phyloP scores from a whole-genome alignment of 225 moss, liverwort and hornwort genomes.

The Polytrichum commune region DNA sequence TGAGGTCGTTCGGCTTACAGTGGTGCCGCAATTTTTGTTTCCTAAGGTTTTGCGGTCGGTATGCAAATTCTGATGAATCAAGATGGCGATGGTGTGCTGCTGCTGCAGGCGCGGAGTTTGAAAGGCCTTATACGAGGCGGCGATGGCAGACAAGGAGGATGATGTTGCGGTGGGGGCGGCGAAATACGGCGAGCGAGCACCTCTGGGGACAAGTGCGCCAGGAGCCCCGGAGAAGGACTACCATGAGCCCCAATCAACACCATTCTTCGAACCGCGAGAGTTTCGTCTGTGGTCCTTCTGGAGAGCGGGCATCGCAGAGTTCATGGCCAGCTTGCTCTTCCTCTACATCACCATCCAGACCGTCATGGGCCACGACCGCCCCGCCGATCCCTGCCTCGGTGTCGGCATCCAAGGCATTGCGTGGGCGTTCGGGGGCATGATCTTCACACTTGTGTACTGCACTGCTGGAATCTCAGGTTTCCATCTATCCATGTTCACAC shows the following conservation, averaged over 20 bases:
- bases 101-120: too few species aligned
- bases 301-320: constrained; percentile 41
- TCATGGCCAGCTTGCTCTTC: constrained; percentile 29
- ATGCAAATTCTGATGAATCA: too few species aligned
- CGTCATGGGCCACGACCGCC: constrained; percentile 34
- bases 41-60: too few species aligned
- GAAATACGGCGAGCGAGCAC: constrained; percentile 27
- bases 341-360: constrained; percentile 44
- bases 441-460: constrained; percentile 55
- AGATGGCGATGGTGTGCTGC: too few species aligned
- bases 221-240: constrained; percentile 26
- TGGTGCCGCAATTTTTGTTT: too few species aligned
- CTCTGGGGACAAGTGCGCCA: constrained; percentile 34
- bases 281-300: constrained; percentile 32
- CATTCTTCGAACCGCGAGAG: constrained; percentile 15
- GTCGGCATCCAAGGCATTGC: constrained; percentile 59
- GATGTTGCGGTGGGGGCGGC: constrained; percentile 35
- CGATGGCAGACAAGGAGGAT: constrained; percentile 29
- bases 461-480: constrained; percentile 58
- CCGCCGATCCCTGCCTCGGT: constrained; percentile 8
- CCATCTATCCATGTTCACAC: too few species aligned
- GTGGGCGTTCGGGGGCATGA: constrained; percentile 65
- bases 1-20: too few species aligned
- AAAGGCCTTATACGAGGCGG: neutral
- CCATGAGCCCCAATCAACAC: constrained; percentile 21